Evolutionary conservation across 768 basidiomycete species (phyloP), one percentile per base, ranked within the genome.

Genomic region (Pleurotus pulmonarius): DNA sequence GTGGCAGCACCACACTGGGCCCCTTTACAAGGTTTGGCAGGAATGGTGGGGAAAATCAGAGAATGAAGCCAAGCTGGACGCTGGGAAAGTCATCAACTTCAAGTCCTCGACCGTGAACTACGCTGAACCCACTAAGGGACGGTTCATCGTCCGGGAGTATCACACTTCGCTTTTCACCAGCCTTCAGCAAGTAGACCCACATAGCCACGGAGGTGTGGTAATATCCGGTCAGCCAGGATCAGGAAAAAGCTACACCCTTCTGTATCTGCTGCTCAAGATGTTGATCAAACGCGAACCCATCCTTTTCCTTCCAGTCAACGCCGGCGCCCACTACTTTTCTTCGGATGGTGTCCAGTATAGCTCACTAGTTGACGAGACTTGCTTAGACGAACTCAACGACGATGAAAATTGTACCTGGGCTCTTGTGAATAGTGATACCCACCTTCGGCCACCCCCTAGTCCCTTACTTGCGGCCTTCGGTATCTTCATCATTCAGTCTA

Each of bases 401-500:
- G 20, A 16, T n/a, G 29, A 26, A n/a, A 13, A 8, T 15, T 34
- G 29, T 16, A 34, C 48, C 15, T 49, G 48, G 48, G 48, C 48
- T 16, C 48, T 49, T 16, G 24, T 49, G 29, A 49, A 49, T 34
- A 29, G n/a, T 16, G 48, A 49, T 20, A 18, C 9, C 5, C 3
- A 49, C 20, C 20, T 11, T 25, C 13, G 25, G 20, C 46, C 20
- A 0, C 46, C 20, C 5, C 46, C 46, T 6, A 13, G 1, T 24
- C 20, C 46, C 20, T 18, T 47, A 13, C 8, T 15, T 24, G 13
- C n/a, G 6, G 46, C 13, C 2, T 15, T 18, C 9, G 20, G 13
- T 24, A 24, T 47, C 46, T 49, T 49, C 34, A 49, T 49, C 25
- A 37, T 49, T 38, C 48, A 49, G 34, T n/a, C 48, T 22, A 18